Evolutionary conservation across 768 basidiomycete genomes (phyloP).

Genomic region (Gloeophyllum trabeum): DNA sequence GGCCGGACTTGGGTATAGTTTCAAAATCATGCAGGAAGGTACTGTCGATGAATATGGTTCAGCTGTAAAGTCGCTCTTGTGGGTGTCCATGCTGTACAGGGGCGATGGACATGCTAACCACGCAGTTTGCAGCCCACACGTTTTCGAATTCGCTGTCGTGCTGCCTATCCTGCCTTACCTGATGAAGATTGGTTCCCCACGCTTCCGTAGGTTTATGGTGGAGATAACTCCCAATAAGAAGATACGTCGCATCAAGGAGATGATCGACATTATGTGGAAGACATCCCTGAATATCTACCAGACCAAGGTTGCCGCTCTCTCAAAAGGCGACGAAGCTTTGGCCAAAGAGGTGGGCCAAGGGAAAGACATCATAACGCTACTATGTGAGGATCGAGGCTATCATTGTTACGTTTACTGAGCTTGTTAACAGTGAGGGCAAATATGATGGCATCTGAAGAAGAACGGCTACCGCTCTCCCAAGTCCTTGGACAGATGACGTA

Average conservation of each 20-base stretch:
- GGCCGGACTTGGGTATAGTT: constrained; percentile 15
- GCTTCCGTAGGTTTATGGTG: background rate
- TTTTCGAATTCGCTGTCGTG: background rate
- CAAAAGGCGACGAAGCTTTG: background rate
- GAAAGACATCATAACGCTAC: constrained; percentile 7
- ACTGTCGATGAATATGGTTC: constrained; percentile 12
- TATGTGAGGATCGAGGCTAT: constrained; percentile 4
- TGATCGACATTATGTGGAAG: background rate
- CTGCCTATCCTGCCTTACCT: background rate
- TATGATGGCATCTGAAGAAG: constrained; percentile 6
- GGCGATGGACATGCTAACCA: background rate
- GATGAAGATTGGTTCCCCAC: background rate
- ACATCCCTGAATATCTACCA: background rate
- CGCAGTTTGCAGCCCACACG: constrained; percentile 1
- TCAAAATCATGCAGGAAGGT: constrained; percentile 12
- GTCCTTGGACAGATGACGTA: constrained; percentile 18
- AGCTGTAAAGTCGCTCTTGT: constrained; percentile 15
- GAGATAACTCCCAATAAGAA: background rate
- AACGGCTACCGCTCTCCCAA: constrained; percentile 15
- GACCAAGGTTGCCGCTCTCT: background rate
- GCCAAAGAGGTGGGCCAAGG: background rate
- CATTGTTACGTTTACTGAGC: background rate
- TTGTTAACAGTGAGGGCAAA: constrained; percentile 12
- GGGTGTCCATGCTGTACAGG: constrained; percentile 3
- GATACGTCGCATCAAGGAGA: background rate